phyloP scores from a whole-genome alignment of 2,329 filamentous ascomycete genomes.

The Verticillium klebahnii region DNA sequence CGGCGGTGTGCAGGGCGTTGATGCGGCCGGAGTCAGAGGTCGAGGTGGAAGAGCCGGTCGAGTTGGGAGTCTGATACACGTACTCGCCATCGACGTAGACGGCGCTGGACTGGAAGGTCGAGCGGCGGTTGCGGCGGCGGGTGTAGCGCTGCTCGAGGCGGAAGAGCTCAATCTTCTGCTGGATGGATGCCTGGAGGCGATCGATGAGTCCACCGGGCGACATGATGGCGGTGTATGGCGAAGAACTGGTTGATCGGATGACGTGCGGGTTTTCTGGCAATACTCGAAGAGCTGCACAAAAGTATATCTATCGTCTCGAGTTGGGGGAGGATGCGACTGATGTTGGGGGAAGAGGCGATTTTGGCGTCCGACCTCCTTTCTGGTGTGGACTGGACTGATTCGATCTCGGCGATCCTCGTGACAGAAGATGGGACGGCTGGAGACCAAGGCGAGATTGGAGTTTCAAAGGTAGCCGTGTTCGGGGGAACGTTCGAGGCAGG shows the following conservation, averaged over 20 bases:
- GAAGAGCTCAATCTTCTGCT: constrained; percentile 80
- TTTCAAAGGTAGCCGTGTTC: not conserved
- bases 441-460: not conserved
- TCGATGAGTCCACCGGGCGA: constrained; percentile 41
- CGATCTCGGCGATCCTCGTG: not conserved
- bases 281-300: not conserved
- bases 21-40: constrained; percentile 23
- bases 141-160: constrained; percentile 95
- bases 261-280: not conserved
- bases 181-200: constrained; percentile 36
- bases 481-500: not conserved
- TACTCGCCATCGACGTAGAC: constrained; percentile 96
- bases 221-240: constrained; percentile 14
- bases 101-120: constrained; percentile 82
- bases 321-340: not conserved
- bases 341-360: not conserved
- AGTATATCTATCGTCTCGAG: not conserved
- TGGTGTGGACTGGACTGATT: not conserved
- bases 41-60: constrained; percentile 49
- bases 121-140: constrained; percentile 78
- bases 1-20: constrained; percentile 31
- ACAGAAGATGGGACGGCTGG: not conserved
- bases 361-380: not conserved
- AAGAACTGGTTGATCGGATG: not conserved
- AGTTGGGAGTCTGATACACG: constrained; percentile 66